Conservation (phyloP, 2,329 filamentous ascomycete genomes). For the Aspergillus pseudoglaucus region DNA sequence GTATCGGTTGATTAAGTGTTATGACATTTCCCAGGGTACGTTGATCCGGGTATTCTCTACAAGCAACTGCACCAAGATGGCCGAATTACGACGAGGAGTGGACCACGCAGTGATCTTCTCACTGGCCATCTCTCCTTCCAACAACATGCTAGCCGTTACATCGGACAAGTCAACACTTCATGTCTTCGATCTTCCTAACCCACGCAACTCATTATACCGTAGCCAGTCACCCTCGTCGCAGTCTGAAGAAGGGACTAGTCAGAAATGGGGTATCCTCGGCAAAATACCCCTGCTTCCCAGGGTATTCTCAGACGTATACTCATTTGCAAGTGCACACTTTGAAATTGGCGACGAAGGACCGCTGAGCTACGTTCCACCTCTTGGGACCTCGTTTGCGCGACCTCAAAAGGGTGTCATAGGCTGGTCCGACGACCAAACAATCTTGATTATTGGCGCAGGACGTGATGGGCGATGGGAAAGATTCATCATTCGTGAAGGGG, state of each 20-base stretch:
- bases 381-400: constrained; percentile 48
- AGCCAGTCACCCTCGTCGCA: constrained; percentile 28
- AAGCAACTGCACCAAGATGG: constrained; percentile 69
- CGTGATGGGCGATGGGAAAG: constrained; percentile 81
- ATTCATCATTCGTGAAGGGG: constrained; percentile 63
- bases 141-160: constrained; percentile 75
- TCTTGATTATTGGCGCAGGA: constrained; percentile 73
- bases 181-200: constrained; percentile 72
- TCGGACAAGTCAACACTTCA: constrained; percentile 96
- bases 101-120: constrained; percentile 85
- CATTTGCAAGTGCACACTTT: constrained; percentile 73
- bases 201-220: constrained; percentile 25
- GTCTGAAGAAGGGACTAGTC: constrained; percentile 47
- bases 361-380: constrained; percentile 39
- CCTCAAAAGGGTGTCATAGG: constrained; percentile 79
- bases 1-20: constrained; percentile 11
- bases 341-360: constrained; percentile 70
- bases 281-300: constrained; percentile 79
- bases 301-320: constrained; percentile 84
- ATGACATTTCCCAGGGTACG: constrained; percentile 56
- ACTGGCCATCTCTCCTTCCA: constrained; percentile 77
- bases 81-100: constrained; percentile 80
- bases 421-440: constrained; percentile 68
- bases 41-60: constrained; percentile 81
- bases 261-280: constrained; percentile 80